These are phyloP conservation scores for Backusella circina DNA, from an alignment of 192 early-diverging fungal species.

Conservation along the genomic window DNA sequence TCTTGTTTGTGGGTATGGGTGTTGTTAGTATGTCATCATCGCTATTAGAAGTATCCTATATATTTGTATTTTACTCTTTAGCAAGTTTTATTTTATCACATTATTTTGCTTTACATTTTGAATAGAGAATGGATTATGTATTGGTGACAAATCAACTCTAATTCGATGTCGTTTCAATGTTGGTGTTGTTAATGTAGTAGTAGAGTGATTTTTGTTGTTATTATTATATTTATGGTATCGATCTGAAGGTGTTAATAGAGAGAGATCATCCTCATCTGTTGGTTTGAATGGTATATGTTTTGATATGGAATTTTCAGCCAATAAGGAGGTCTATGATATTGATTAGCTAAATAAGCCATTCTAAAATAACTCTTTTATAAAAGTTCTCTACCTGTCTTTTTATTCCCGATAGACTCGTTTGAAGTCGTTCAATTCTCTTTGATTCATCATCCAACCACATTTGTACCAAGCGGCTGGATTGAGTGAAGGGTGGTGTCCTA, in stretches of 20 bases:
- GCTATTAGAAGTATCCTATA: not conserved
- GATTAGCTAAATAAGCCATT: not conserved
- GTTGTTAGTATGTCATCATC: not conserved
- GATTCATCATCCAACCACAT: not conserved
- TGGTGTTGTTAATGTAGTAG: not conserved
- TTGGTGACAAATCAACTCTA: not conserved
- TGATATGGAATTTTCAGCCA: not conserved
- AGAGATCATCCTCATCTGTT: not conserved
- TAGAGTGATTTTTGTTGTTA: too few species aligned
- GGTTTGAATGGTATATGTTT: not conserved
- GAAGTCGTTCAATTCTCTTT: not conserved
- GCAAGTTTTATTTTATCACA: not conserved
- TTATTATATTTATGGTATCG: not conserved
- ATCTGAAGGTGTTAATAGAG: not conserved
- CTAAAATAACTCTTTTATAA: not conserved
- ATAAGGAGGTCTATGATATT: not conserved
- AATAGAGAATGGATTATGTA: not conserved
- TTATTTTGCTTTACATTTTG: not conserved
- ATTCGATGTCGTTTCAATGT: not conserved
- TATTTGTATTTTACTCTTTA: not conserved
- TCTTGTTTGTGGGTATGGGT: slow-evolving; percentile 1
- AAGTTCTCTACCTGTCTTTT: slow-evolving; percentile 14
- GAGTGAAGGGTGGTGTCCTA: not conserved
- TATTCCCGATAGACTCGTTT: not conserved
- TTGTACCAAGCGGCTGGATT: not conserved